A percentile compares a stretch with the other conserved stretches of the same genome.
Evolutionary conservation across 2,329 filamentous ascomycete species (phyloP).

Genomic region (Pezicula carpinea): DNA sequence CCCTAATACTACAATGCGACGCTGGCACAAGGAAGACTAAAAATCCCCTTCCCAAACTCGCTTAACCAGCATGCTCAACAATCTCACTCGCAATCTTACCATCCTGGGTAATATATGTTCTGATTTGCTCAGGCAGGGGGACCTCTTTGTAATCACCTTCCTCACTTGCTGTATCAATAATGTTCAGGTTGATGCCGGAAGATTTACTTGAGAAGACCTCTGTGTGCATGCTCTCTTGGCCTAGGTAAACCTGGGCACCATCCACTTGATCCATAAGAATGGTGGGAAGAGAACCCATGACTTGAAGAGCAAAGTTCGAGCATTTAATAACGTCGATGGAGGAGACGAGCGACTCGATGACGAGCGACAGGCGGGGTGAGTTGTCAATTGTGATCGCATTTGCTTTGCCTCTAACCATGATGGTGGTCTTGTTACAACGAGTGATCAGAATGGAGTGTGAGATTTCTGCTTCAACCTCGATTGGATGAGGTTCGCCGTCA

Average conservation of each 20-base stretch:
- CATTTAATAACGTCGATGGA: conserved; percentile 95
- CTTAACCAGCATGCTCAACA: conserved; percentile 83
- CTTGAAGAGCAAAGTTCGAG: conserved; percentile 89
- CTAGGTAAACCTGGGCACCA: conserved; percentile 80
- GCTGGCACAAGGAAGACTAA: background rate
- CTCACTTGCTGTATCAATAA: conserved; percentile 61
- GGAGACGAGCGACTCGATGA: conserved; percentile 85
- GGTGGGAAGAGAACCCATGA: conserved; percentile 80
- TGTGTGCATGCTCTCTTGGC: conserved; percentile 70
- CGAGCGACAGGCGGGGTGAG: conserved; percentile 74
- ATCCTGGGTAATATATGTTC: conserved; percentile 67
- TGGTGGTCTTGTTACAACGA: conserved; percentile 83
- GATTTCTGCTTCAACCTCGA: conserved; percentile 78
- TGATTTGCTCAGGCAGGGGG: conserved; percentile 84
- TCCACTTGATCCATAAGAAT: conserved; percentile 92
- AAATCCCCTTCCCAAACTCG: background rate
- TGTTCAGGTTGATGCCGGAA: conserved; percentile 79
- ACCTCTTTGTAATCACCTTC: conserved; percentile 83
- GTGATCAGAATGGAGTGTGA: conserved; percentile 89
- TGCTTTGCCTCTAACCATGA: conserved; percentile 87
- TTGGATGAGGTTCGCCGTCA: conserved; percentile 66
- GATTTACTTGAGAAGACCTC: conserved; percentile 91
- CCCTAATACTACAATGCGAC: conserved; percentile 10
- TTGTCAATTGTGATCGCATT: conserved; percentile 98
- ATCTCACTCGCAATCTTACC: conserved; percentile 86